Evolutionary conservation across 73 alveolate species (phyloP), one percentile per base, ranked within the genome.

Genomic region (Uronychia setigera): DNA sequence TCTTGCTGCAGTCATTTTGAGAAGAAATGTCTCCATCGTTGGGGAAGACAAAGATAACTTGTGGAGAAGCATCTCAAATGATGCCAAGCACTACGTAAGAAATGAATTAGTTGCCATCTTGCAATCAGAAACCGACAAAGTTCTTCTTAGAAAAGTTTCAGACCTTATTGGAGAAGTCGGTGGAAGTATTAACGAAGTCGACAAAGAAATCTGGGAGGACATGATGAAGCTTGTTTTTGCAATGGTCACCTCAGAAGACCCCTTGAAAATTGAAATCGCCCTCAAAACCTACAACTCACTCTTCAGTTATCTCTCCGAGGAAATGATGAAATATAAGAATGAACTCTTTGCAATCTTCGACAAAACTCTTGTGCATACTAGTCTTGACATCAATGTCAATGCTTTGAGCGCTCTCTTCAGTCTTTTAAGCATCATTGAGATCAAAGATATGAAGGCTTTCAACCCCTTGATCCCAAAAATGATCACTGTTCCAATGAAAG

Each of bases 101-200:
- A 78, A 80, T 26, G 81, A 86, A 0, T 84, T 93, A 32, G 81
- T 95, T 76, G 80, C 90, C 80, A 77, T 86, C 46, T 58, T 85
- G 77, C 58, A 77, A 35, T 80, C 83, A 25, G 93, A 90, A 80
- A 76, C 80, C 26, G 91, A 88, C 78, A 82, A 87, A 83, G 79
- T 34, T 34, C 88, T 94, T 78, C 76, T 91, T 60, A 86, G 82
- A 57, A 78, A 83, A 87, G 58, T 94, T 14, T 88, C 98, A 82
- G 96, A 96, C 59, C 59, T 92, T 60, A 89, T 94, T 76, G 93
- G 94, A 58, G 98, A 95, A 85, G 89, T 91, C 33, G 94, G 89
- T 32, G 94, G 92, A 11, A 60, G 82, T 27, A 79, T 91, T 57
- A 80, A 80, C 78, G 91, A 89, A 80, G 25, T 82, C 29, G 89